Evolutionary conservation across 1,284 basidiomycete species (phyloP).

Genomic region (Meripilus lineatus): DNA sequence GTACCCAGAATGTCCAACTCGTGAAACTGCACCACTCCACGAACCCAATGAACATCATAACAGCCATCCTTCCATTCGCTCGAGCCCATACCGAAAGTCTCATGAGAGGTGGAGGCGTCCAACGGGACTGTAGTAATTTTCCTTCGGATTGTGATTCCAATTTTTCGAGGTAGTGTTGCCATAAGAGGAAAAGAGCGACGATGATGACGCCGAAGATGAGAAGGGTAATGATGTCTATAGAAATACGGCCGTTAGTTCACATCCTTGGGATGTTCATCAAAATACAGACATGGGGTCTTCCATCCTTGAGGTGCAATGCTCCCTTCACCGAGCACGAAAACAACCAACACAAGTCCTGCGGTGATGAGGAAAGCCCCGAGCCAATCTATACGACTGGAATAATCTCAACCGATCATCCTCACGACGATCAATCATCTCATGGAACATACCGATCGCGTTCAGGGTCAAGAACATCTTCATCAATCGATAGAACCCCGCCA

Average conservation of each 20-base stretch:
- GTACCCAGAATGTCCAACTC: slow-evolving; percentile 51
- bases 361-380: slow-evolving; percentile 75
- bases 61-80: slow-evolving; percentile 58
- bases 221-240: slow-evolving; percentile 57
- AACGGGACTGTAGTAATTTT: slow-evolving; percentile 19
- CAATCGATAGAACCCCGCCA: slow-evolving; percentile 41
- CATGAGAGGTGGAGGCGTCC: slow-evolving; percentile 66
- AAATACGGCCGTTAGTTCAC: no score
- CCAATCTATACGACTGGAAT: slow-evolving; percentile 65
- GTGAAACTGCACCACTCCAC: slow-evolving; percentile 65
- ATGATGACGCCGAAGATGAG: slow-evolving; percentile 61
- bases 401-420: no score
- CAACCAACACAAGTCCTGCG: slow-evolving; percentile 69
- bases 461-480: slow-evolving; percentile 36
- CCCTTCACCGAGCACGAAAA: slow-evolving; percentile 78
- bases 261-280: no score
- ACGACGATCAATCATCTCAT: no score
- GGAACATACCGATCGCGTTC: slow-evolving; percentile 41
- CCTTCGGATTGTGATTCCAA: slow-evolving; percentile 6
- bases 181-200: slow-evolving; percentile 55
- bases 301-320: slow-evolving; percentile 67
- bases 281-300: slow-evolving; percentile 38
- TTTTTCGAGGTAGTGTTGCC: slow-evolving; percentile 63
- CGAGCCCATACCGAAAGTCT: slow-evolving; percentile 62
- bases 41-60: slow-evolving; percentile 65